Percentiles rank a stretch among this genome's conserved stretches.
Conservation (phyloP, 257 asterid species). For the Solanum pimpinellifolium region DNA sequence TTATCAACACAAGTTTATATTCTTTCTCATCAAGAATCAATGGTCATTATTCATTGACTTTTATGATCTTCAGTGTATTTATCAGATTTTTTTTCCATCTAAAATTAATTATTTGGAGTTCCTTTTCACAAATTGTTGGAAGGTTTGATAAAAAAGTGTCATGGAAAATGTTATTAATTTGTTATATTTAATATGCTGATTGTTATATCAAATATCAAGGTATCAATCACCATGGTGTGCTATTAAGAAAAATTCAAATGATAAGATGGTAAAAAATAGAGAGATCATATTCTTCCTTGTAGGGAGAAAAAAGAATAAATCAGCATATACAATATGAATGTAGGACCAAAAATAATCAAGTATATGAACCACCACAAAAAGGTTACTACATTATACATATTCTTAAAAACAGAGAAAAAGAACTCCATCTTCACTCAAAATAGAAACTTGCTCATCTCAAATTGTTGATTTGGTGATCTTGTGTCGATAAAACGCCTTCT, state of each 20-base stretch:
- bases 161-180: too few relatives aligned
- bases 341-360: neutral
- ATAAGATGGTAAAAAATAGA: neutral
- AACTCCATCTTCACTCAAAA: neutral
- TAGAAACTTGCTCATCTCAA: slow-evolving; percentile 2
- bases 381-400: neutral
- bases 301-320: neutral
- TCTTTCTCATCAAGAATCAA: too few relatives aligned
- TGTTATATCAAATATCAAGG: too few relatives aligned
- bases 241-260: neutral
- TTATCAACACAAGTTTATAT: too few relatives aligned
- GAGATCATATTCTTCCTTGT: neutral
- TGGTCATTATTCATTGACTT: too few relatives aligned
- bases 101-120: too few relatives aligned
- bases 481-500: slow-evolving; percentile 52
- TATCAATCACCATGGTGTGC: too few relatives aligned
- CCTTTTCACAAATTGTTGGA: too few relatives aligned
- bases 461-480: slow-evolving; percentile 45
- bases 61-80: too few relatives aligned
- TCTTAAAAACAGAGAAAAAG: neutral
- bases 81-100: too few relatives aligned
- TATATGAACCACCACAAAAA: neutral
- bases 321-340: neutral
- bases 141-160: too few relatives aligned
- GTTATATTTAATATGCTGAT: too few relatives aligned